phyloP scores from a whole-genome alignment of 768 basidiomycete genomes.

The Sistotremastrum suecicum region DNA sequence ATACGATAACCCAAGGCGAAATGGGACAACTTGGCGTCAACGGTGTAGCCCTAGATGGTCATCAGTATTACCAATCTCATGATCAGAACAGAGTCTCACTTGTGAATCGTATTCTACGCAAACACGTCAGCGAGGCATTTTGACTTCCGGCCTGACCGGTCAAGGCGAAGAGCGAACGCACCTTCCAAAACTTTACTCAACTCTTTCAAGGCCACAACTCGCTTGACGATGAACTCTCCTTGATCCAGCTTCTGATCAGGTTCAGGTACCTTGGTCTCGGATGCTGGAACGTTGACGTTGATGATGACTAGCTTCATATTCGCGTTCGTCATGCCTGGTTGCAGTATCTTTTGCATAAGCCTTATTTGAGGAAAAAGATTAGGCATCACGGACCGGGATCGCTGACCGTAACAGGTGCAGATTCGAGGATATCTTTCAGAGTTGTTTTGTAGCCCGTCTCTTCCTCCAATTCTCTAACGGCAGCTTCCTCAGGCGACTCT shows the following conservation, averaged over 20 bases:
- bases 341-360: not conserved
- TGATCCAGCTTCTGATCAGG: slow-evolving; percentile 66
- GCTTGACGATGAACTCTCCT: slow-evolving; percentile 75
- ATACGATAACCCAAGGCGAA: slow-evolving; percentile 59
- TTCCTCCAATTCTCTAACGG: slow-evolving; percentile 80
- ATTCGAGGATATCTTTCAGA: slow-evolving; percentile 38
- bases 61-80: too few species aligned
- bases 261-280: slow-evolving; percentile 43
- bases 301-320: slow-evolving; percentile 83
- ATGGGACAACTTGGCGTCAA: slow-evolving; percentile 70
- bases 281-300: slow-evolving; percentile 37
- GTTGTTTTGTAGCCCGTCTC: slow-evolving; percentile 77
- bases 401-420: slow-evolving; percentile 43
- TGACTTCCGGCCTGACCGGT: not conserved
- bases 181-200: slow-evolving; percentile 54
- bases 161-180: slow-evolving; percentile 19
- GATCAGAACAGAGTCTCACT: slow-evolving; percentile 20
- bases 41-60: slow-evolving; percentile 26
- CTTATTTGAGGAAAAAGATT: not conserved
- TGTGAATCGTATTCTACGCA: slow-evolving; percentile 41
- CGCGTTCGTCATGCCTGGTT: slow-evolving; percentile 79
- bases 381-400: slow-evolving; percentile 47
- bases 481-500: slow-evolving; percentile 69
- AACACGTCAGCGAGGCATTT: not conserved
- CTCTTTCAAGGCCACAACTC: slow-evolving; percentile 53